Evolutionary conservation across 176 grass and related monocot species (phyloP).

Genomic region (Saccharum spontaneum): DNA sequence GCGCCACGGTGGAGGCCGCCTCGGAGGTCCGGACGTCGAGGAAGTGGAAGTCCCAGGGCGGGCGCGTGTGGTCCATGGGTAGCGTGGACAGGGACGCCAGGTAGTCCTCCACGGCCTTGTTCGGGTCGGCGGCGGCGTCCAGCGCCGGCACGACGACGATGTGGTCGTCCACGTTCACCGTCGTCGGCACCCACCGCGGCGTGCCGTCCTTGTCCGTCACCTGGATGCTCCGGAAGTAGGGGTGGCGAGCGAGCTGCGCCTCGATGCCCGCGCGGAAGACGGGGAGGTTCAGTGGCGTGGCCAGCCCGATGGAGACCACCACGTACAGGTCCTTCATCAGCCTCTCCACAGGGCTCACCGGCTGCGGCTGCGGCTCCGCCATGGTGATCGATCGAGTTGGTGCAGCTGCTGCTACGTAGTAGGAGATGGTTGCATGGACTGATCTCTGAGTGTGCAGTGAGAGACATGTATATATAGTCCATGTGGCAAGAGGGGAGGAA

Average conservation of each 20-base stretch:
- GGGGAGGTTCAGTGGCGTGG: not conserved
- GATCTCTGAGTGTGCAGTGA: not conserved
- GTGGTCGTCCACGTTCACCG: conserved; percentile 50
- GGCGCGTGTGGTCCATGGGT: conserved; percentile 39
- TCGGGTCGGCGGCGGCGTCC: not conserved
- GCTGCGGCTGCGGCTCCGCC: not conserved
- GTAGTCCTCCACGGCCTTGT: conserved; percentile 50
- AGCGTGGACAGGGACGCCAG: conserved; percentile 40
- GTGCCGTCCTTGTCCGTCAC: conserved; percentile 6
- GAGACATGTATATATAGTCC: not conserved
- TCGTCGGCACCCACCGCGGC: conserved; percentile 43
- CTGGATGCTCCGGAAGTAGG: conserved; percentile 13
- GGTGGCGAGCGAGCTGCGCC: not conserved
- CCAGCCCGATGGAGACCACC: not conserved
- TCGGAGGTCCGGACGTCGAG: conserved; percentile 64
- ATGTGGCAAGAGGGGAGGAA: too few species aligned
- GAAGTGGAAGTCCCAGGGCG: conserved; percentile 69
- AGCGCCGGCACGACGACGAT: conserved; percentile 44
- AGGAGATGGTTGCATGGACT: not conserved
- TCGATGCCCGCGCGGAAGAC: conserved; percentile 19
- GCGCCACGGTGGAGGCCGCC: conserved; percentile 7
- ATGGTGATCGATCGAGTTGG: not conserved
- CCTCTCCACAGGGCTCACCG: conserved; percentile 5
- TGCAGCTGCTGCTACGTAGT: too few species aligned
- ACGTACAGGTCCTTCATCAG: conserved; percentile 14